These are phyloP conservation scores for Coniferiporia sulphurascens DNA, from an alignment of 1,284 basidiomycete genomes.

Conservation along the genomic window DNA sequence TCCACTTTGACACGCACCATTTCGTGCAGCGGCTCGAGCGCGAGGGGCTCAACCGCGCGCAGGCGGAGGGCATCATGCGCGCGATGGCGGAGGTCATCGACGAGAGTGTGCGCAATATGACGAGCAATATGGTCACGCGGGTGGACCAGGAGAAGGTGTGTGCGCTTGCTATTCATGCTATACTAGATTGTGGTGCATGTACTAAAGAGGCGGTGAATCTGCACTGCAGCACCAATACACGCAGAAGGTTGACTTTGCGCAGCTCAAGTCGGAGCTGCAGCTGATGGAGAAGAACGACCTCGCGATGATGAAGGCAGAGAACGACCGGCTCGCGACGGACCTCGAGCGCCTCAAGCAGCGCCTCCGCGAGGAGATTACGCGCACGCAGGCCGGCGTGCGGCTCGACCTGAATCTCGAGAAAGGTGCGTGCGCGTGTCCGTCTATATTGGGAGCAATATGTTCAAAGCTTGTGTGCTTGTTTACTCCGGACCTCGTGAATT, in stretches of 20 bases:
- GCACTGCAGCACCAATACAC: constrained; percentile 78
- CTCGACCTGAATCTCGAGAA: constrained; percentile 97
- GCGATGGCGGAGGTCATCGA: constrained; percentile 94
- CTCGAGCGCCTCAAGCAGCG: constrained; percentile 96
- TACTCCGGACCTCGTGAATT: not conserved
- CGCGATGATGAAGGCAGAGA: constrained; percentile 92
- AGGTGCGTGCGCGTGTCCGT: constrained; percentile 32
- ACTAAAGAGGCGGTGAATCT: not conserved
- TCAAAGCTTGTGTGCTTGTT: not conserved
- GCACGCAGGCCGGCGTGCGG: constrained; percentile 92
- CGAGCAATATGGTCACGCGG: constrained; percentile 89
- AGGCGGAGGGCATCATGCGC: constrained; percentile 93
- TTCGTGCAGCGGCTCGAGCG: constrained; percentile 86
- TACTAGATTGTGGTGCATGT: not conserved
- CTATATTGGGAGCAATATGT: too few species aligned
- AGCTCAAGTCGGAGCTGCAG: constrained; percentile 94
- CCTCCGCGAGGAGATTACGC: constrained; percentile 85
- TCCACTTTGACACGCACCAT: constrained; percentile 93
- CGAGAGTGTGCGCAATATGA: constrained; percentile 92
- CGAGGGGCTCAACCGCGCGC: constrained; percentile 81
- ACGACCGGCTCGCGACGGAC: constrained; percentile 86
- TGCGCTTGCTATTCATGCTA: not conserved
- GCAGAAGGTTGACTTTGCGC: constrained; percentile 96
- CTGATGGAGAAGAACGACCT: constrained; percentile 98
- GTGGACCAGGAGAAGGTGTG: constrained; percentile 90